These are phyloP conservation scores for Seiridium cupressi DNA, from an alignment of 2,329 filamentous ascomycete genomes.

Conservation along the genomic window DNA sequence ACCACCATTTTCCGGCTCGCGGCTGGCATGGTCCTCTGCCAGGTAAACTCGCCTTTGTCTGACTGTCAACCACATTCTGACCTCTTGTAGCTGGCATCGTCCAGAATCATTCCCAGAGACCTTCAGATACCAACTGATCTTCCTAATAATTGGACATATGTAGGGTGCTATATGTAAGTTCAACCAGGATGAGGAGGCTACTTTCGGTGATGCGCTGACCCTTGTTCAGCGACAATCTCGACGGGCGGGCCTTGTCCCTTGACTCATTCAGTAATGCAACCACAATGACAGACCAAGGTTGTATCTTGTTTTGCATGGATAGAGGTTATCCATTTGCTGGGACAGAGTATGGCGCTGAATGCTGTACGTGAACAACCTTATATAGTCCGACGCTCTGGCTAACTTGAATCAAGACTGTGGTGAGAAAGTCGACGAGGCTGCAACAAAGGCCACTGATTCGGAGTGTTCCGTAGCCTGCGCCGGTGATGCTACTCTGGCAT, in stretches of 20 bases:
- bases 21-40: background rate
- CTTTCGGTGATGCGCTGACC: background rate
- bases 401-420: constrained; percentile 1
- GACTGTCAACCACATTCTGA: background rate
- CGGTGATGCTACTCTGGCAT: constrained; percentile 38
- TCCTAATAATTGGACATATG: constrained; percentile 12
- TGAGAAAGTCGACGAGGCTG: constrained; percentile 17
- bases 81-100: background rate
- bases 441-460: constrained; percentile 28
- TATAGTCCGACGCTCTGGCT: background rate
- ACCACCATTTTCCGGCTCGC: background rate
- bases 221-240: constrained; percentile 7
- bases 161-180: constrained; percentile 13
- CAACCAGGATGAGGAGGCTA: no score
- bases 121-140: constrained; percentile 9
- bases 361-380: constrained; percentile 38
- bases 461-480: constrained; percentile 40
- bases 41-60: background rate
- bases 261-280: constrained; percentile 10
- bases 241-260: constrained; percentile 2
- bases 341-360: constrained; percentile 55
- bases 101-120: constrained; percentile 8
- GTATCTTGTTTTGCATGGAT: constrained; percentile 49
- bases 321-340: constrained; percentile 53
- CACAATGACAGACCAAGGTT: constrained; percentile 54